A percentile compares a stretch with the other conserved stretches of the same genome.
Conservation (phyloP, 2,329 filamentous ascomycete genomes). For the Penicillium aurantiogriseum region DNA sequence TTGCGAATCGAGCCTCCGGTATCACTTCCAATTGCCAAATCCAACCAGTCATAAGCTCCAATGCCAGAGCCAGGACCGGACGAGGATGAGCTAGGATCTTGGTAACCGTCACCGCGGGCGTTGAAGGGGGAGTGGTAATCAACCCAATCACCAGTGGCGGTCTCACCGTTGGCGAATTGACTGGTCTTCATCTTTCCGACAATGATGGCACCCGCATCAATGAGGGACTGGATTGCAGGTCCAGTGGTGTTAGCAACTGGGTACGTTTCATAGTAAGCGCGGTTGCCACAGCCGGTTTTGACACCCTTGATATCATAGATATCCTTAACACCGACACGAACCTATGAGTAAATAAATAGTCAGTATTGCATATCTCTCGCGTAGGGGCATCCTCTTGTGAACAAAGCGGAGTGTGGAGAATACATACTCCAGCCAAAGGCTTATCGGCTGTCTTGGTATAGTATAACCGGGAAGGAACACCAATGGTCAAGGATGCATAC, state of each 20-base stretch:
- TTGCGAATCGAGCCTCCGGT: constrained; percentile 44
- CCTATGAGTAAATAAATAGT: background rate
- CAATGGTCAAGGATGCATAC: constrained; percentile 25
- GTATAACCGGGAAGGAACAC: constrained; percentile 62
- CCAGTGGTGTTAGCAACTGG: constrained; percentile 48
- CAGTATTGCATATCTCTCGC: background rate
- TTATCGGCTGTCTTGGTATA: constrained; percentile 42
- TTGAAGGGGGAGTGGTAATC: constrained; percentile 42
- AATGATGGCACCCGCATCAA: constrained; percentile 57
- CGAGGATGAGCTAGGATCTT: constrained; percentile 28
- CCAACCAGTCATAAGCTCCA: constrained; percentile 44
- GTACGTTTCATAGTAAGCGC: constrained; percentile 58
- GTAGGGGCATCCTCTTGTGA: background rate
- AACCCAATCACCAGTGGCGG: constrained; percentile 30
- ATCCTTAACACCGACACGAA: constrained; percentile 58
- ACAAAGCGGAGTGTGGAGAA: too few species aligned
- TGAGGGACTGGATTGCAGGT: constrained; percentile 51
- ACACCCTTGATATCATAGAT: constrained; percentile 59
- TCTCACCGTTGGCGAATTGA: constrained; percentile 36
- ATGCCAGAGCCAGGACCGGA: constrained; percentile 28
- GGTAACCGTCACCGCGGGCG: constrained; percentile 39
- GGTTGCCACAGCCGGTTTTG: constrained; percentile 57
- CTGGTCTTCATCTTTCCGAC: constrained; percentile 37
- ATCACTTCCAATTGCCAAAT: constrained; percentile 51
- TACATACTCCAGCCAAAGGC: constrained; percentile 54